Conservation (phyloP, 2,329 filamentous ascomycete genomes). For the Penicillium sp. region DNA sequence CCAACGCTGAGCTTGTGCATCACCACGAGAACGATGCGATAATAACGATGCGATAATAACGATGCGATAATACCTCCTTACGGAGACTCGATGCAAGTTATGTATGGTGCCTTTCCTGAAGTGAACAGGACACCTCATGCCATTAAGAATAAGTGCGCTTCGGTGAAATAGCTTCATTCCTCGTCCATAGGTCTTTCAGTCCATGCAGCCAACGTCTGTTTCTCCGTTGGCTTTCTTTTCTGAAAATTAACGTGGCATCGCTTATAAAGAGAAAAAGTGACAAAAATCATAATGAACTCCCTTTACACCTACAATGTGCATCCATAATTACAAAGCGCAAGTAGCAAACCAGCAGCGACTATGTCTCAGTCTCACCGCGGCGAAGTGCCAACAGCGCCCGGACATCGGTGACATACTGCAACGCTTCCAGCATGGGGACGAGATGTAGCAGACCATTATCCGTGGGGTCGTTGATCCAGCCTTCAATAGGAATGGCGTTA, state of each 20-base stretch:
- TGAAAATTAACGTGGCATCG: slow-evolving; percentile 4
- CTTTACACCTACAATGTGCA: slow-evolving; percentile 23
- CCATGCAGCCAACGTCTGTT: slow-evolving; percentile 3
- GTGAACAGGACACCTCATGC: slow-evolving; percentile 11
- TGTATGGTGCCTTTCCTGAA: background rate
- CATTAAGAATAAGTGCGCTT: slow-evolving; percentile 16
- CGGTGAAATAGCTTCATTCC: slow-evolving; percentile 10
- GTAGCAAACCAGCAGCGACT: slow-evolving; percentile 6
- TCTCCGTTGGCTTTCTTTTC: slow-evolving; percentile 7
- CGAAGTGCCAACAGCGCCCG: slow-evolving; percentile 84
- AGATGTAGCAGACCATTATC: slow-evolving; percentile 94
- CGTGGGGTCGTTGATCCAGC: slow-evolving; percentile 98
- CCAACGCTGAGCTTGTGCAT: background rate
- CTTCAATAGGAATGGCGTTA: slow-evolving; percentile 98
- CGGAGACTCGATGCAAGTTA: background rate
- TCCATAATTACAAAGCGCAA: slow-evolving; percentile 15
- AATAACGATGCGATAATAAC: background rate
- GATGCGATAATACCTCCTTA: background rate
- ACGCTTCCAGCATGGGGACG: slow-evolving; percentile 85
- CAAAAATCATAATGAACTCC: slow-evolving; percentile 20
- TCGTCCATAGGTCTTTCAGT: slow-evolving; percentile 10
- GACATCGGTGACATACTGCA: slow-evolving; percentile 97
- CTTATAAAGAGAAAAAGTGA: slow-evolving; percentile 11
- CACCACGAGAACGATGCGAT: background rate
- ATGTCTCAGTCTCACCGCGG: slow-evolving; percentile 67